These are phyloP conservation scores for Debaryomyces castellii DNA, from an alignment of 805 yeast genomes.

Conservation along the genomic window DNA sequence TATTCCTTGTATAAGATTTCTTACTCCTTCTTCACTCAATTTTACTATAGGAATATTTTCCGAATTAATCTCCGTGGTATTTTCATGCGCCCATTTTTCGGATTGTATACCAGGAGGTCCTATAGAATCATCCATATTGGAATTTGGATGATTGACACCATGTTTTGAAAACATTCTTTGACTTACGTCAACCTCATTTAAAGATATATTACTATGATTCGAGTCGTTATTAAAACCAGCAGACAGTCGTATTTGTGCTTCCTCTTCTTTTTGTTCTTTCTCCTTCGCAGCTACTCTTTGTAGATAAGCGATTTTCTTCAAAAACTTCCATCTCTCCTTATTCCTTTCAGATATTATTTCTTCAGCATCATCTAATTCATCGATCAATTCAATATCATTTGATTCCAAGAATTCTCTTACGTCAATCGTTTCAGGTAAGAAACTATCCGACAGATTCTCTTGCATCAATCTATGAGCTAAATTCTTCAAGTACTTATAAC, in stretches of 20 bases:
- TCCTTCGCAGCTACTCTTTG: constrained; percentile 63
- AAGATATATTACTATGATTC: background rate
- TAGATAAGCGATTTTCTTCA: constrained; percentile 68
- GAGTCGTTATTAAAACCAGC: constrained; percentile 24
- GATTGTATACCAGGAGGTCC: background rate
- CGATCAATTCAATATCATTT: constrained; percentile 37
- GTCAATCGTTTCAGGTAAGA: constrained; percentile 58
- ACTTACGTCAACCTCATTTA: background rate
- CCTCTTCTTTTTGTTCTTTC: constrained; percentile 37
- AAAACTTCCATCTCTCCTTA: constrained; percentile 65
- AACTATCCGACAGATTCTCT: constrained; percentile 28
- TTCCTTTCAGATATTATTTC: constrained; percentile 44
- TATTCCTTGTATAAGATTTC: constrained; percentile 37
- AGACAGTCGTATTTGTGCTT: constrained; percentile 32
- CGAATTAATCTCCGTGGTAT: constrained; percentile 3
- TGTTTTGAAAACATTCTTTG: too few species aligned
- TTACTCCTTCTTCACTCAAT: constrained; percentile 42
- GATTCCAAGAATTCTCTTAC: constrained; percentile 55
- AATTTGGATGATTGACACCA: background rate
- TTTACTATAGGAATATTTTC: constrained; percentile 42
- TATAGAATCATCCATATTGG: background rate
- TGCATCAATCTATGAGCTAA: constrained; percentile 53
- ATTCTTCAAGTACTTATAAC: constrained; percentile 53
- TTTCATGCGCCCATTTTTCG: constrained; percentile 4
- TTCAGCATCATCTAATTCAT: constrained; percentile 36